Conservation (phyloP, 148 eudicot species). For the Diospyros kaki region DNA sequence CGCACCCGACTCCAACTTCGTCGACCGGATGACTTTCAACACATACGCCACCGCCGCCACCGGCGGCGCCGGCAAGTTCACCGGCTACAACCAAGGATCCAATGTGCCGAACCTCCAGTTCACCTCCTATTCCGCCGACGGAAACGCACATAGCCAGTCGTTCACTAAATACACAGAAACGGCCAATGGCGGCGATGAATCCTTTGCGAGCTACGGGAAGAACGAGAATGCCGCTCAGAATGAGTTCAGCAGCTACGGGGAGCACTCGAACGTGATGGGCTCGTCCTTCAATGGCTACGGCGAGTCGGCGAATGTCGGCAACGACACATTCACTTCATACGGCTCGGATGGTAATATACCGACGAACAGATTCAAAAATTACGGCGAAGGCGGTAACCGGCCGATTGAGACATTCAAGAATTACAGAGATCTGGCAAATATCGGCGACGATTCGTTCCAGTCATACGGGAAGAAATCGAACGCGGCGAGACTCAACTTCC, state of each 20-base stretch:
- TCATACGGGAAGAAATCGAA: conserved; percentile 48
- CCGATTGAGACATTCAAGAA: conserved; percentile 53
- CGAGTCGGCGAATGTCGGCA: conserved; percentile 55
- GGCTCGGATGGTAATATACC: conserved; percentile 60
- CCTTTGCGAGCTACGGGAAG: conserved; percentile 60
- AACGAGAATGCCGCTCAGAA: conserved; percentile 53
- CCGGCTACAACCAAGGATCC: conserved; percentile 48
- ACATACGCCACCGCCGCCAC: conserved; percentile 48
- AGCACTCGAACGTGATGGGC: conserved; percentile 55
- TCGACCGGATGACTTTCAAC: conserved; percentile 60
- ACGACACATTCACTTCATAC: conserved; percentile 66
- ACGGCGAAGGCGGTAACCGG: conserved; percentile 42
- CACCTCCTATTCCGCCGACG: conserved; percentile 40
- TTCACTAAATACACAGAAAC: conserved; percentile 58
- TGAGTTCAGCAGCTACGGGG: conserved; percentile 50
- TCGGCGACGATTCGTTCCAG: conserved; percentile 64
- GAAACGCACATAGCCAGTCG: conserved; percentile 44
- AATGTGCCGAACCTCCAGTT: conserved; percentile 68
- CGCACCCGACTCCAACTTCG: conserved; percentile 49
- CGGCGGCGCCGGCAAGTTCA: conserved; percentile 76
- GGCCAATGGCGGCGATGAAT: conserved; percentile 65
- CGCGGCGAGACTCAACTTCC: conserved; percentile 45
- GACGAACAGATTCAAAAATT: conserved; percentile 55
- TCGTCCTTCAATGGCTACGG: conserved; percentile 62
- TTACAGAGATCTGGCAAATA: conserved; percentile 62